These are phyloP conservation scores for Hymenoscyphus scutula DNA, from an alignment of 2,329 filamentous ascomycete species.

Conservation along the genomic window DNA sequence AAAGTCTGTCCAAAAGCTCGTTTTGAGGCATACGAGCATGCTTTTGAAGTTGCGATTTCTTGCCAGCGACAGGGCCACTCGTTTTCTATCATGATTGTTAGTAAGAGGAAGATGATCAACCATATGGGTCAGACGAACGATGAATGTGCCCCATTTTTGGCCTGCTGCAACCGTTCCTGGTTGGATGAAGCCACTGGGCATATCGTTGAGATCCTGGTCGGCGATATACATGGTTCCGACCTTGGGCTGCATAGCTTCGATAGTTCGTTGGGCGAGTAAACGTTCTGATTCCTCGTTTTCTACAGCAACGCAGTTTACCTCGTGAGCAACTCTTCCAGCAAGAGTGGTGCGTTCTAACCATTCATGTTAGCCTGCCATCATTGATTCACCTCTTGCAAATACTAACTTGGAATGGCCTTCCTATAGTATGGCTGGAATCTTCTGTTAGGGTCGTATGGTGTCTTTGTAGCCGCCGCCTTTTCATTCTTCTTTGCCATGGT, in stretches of 20 bases:
- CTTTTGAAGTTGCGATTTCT: conserved; percentile 74
- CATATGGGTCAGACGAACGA: conserved; percentile 47
- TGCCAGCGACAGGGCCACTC: conserved; percentile 43
- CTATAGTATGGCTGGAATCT: conserved; percentile 62
- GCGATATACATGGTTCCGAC: conserved; percentile 47
- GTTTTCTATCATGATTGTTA: conserved; percentile 42
- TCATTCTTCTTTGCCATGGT: conserved; percentile 45
- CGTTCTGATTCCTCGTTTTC: conserved; percentile 67
- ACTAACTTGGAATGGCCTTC: conserved; percentile 73
- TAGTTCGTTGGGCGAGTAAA: conserved; percentile 57
- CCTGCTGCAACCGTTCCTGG: conserved; percentile 48
- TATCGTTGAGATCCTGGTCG: conserved; percentile 28
- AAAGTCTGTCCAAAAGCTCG: conserved; percentile 82
- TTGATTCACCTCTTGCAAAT: not conserved
- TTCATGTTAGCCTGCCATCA: not conserved
- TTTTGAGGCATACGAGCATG: conserved; percentile 85
- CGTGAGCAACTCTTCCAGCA: conserved; percentile 69
- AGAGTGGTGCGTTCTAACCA: conserved; percentile 71
- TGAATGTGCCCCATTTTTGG: conserved; percentile 51
- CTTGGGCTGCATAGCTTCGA: conserved; percentile 60
- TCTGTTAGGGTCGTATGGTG: conserved; percentile 46
- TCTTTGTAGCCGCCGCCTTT: conserved; percentile 41
- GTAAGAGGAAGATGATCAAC: conserved; percentile 1
- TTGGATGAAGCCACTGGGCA: conserved; percentile 49
- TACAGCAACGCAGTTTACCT: conserved; percentile 71